phyloP scores from a whole-genome alignment of 352 stramenopile species.

The Globisporangium solare region DNA sequence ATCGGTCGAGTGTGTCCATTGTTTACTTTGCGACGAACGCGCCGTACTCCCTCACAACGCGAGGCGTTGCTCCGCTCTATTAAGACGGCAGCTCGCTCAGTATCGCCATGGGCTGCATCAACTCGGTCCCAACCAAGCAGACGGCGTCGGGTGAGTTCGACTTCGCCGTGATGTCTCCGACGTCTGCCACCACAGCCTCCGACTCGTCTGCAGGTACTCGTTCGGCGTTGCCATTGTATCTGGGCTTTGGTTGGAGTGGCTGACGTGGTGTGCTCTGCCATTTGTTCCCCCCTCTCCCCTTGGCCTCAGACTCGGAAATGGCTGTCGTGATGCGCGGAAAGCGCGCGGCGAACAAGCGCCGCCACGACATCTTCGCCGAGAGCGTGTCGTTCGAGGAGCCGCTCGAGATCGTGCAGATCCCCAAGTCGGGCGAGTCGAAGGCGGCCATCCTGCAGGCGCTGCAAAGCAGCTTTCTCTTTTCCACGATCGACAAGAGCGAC shows the following conservation, averaged over 20 bases:
- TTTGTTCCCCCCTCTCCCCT: too few relatives aligned
- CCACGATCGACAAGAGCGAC: conserved; percentile 43
- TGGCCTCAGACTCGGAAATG: conserved; percentile 37
- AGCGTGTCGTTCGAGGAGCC: conserved; percentile 58
- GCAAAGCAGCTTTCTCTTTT: conserved; percentile 66
- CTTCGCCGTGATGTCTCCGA: conserved; percentile 22
- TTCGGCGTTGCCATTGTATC: neutral
- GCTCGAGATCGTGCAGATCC: conserved; percentile 26
- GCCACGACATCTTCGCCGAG: conserved; percentile 69
- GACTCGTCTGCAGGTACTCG: neutral
- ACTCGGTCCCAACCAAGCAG: conserved; percentile 49
- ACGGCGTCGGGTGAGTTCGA: conserved; percentile 32
- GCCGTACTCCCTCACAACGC: neutral
- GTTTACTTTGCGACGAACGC: too few relatives aligned
- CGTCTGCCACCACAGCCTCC: neutral
- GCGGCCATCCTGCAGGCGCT: conserved; percentile 53
- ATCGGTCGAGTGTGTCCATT: too few relatives aligned
- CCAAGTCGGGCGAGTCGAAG: conserved; percentile 41
- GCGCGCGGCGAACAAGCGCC: conserved; percentile 38
- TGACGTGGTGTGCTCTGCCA: neutral
- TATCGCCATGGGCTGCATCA: conserved; percentile 52
- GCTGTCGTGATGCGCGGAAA: conserved; percentile 67
- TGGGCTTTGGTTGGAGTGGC: too few relatives aligned
- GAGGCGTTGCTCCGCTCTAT: neutral
- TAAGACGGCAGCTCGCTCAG: neutral